phyloP scores from a whole-genome alignment of 768 basidiomycete species.

The Lactarius sanguifluus region DNA sequence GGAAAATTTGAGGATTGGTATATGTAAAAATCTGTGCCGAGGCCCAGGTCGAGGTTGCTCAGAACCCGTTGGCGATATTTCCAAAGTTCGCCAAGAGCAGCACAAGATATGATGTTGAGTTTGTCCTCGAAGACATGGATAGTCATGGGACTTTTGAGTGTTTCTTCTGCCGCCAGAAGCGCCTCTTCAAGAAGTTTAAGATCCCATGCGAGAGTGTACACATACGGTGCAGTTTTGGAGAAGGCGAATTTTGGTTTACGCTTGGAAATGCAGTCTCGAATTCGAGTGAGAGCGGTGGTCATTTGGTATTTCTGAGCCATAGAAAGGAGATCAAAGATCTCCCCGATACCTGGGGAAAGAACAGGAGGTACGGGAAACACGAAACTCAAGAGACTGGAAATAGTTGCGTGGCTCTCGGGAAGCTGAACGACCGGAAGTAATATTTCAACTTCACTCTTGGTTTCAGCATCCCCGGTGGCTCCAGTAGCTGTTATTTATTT shows the following conservation, averaged over 20 bases:
- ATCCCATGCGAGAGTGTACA: neutral
- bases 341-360: neutral
- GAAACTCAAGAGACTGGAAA: neutral
- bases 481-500: neutral
- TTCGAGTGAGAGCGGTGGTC: neutral
- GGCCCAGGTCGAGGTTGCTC: no score
- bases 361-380: neutral
- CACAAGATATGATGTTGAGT: neutral
- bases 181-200: neutral
- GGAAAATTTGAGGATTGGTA: neutral
- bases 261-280: neutral
- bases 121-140: neutral
- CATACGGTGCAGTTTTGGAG: neutral
- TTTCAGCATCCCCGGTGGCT: neutral
- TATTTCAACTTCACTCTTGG: no score
- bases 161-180: neutral
- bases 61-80: neutral
- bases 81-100: neutral
- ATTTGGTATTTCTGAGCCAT: neutral
- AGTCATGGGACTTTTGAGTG: neutral
- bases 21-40: neutral
- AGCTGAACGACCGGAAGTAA: neutral
- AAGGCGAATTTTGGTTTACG: neutral
- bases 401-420: neutral
- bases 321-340: neutral